Evolutionary conservation across 2,329 filamentous ascomycete species (phyloP), one percentile per base, ranked within the genome.

Genomic region (Stemphylium vesicarium): DNA sequence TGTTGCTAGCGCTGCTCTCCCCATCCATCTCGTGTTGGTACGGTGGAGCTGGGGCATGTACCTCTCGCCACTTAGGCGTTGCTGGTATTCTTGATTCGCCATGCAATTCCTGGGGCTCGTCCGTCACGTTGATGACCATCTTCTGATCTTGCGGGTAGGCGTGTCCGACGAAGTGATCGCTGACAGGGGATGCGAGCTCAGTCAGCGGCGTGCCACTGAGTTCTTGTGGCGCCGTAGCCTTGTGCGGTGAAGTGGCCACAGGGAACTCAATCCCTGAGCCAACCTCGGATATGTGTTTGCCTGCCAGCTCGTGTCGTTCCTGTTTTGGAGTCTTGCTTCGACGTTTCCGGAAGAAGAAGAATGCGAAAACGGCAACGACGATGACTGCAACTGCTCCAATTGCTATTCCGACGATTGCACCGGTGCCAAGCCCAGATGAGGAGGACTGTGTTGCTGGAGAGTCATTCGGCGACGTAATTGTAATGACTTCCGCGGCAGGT

Each of bases 351-450:
- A 71, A 52, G 46, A 72, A 45, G 18, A 71, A 56, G 4, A 62
- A 40, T 6, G 55, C 64, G 32, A 68, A 42, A n/a, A 63, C 31
- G 18, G 65, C 40, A 31, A 68, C n/a, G 10, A 69, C 36, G 22
- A 70, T 33, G 35, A 66, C 39, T 4, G 57, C 44, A 31, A 57
- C 53, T 32, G 46, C 57, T 20, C 67, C 74, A 3, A 70, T 57
- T 9, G 66, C 70, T 48, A 74, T 73, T 13, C 74, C 74, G 10
- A 64, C 66, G 29, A 75, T 72, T 10, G 70, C 71, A 16, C 65
- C 69, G 5, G 61, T 64, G 33, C 64, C 50, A 10, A 74, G 60
- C 2, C 51, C 47, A 5, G 62, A 54, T 1, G 53, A 57, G 1
- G 45, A 50, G 20, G 40, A 20, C 39, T 24, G 43, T 13, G 53